A percentile compares a stretch with the other conserved stretches of the same genome.
Conservation (phyloP, 306 rosid species). For the Cucurbita pepo region DNA sequence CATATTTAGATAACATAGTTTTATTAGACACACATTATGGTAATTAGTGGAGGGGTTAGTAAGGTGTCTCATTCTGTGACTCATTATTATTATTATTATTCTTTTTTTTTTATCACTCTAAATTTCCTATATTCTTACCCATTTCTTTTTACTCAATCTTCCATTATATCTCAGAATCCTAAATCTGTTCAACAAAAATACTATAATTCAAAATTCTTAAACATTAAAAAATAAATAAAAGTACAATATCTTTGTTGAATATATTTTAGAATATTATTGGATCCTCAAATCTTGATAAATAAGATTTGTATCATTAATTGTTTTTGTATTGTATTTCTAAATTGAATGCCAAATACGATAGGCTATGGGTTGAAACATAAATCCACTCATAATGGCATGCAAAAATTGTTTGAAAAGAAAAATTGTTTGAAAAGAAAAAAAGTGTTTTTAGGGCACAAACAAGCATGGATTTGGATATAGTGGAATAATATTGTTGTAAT, state of each 20-base stretch:
- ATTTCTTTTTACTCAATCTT: no score
- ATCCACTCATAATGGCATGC: neutral
- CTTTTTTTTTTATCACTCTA: neutral
- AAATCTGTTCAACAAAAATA: no score
- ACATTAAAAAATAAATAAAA: no score
- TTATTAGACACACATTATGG: neutral
- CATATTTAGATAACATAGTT: no score
- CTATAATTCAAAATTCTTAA: no score
- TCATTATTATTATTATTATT: neutral
- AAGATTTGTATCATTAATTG: neutral
- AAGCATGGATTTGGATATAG: no score
- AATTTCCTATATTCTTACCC: no score
- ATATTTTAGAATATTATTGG: neutral
- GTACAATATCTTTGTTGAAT: neutral
- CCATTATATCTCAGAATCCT: no score
- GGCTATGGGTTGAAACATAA: neutral
- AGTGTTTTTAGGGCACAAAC: no score
- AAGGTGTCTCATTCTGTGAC: no score
- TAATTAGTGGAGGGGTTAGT: slow-evolving; percentile 17
- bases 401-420: neutral
- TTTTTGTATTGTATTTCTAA: neutral
- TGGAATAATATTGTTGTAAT: no score
- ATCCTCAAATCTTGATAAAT: neutral
- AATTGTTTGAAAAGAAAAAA: no score
- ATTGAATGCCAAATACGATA: neutral